Conservation (phyloP, 768 basidiomycete genomes). For the Auricularia auricula-judae region DNA sequence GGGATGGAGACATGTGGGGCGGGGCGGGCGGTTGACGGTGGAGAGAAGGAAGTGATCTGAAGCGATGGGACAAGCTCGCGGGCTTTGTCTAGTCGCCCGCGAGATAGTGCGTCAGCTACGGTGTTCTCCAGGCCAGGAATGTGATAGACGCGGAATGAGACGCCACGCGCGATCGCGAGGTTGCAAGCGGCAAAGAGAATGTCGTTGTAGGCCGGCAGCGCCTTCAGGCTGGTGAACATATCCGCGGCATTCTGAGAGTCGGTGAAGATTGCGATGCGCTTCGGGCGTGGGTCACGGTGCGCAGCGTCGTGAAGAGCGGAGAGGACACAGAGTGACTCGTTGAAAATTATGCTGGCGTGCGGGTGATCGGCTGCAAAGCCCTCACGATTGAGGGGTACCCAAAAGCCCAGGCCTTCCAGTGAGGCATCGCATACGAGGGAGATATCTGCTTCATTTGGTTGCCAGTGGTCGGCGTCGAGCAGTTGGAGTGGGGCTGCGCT, state of each 20-base stretch:
- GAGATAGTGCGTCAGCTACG: conserved; percentile 25
- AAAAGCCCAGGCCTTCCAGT: conserved; percentile 12
- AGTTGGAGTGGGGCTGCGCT: background rate
- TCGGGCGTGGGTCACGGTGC: background rate
- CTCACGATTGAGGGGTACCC: conserved; percentile 6
- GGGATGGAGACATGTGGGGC: no score
- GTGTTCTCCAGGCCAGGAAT: conserved; percentile 16
- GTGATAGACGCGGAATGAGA: conserved; percentile 17
- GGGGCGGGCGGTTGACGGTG: background rate
- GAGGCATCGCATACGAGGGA: conserved; percentile 15
- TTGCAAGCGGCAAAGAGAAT: conserved; percentile 14
- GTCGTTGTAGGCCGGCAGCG: conserved; percentile 15
- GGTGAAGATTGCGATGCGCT: conserved; percentile 11
- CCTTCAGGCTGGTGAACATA: conserved; percentile 14
- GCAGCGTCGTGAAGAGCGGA: background rate
- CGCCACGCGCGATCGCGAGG: conserved; percentile 4
- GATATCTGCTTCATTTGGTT: conserved; percentile 2
- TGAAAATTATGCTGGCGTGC: conserved; percentile 2
- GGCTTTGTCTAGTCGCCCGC: conserved; percentile 3
- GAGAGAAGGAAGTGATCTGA: background rate
- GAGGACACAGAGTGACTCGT: conserved; percentile 3
- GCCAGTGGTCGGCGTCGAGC: background rate
- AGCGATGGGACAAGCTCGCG: background rate
- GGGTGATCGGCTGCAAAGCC: conserved; percentile 1
- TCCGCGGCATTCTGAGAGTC: conserved; percentile 19